phyloP scores from a whole-genome alignment of 768 basidiomycete species.

The Boletus rufocinnamomeus region DNA sequence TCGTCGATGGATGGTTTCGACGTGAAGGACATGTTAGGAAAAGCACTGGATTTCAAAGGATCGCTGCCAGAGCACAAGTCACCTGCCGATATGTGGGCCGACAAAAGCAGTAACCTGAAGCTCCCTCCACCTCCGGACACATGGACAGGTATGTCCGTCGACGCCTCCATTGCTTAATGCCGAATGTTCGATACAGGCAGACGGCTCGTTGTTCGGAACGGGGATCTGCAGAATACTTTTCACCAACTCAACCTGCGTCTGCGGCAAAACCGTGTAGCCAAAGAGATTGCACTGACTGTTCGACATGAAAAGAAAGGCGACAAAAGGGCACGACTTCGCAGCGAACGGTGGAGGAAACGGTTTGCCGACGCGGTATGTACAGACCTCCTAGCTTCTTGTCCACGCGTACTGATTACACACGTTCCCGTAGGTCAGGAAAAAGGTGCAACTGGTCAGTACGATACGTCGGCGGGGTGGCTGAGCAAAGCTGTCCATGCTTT shows the following conservation, averaged over 20 bases:
- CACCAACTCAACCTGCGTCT: slow-evolving; percentile 52
- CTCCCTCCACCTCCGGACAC: slow-evolving; percentile 46
- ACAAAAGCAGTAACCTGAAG: slow-evolving; percentile 22
- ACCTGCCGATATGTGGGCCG: slow-evolving; percentile 41
- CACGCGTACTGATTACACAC: slow-evolving; percentile 16
- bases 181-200: slow-evolving; percentile 51
- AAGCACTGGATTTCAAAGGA: slow-evolving; percentile 19
- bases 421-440: slow-evolving; percentile 70
- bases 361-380: slow-evolving; percentile 75
- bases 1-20: slow-evolving; percentile 9
- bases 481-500: slow-evolving; percentile 6
- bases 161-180: neutral
- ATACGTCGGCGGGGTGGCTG: slow-evolving; percentile 76
- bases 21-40: slow-evolving; percentile 17
- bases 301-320: slow-evolving; percentile 84
- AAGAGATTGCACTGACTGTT: slow-evolving; percentile 48
- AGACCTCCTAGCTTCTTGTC: slow-evolving; percentile 10
- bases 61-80: slow-evolving; percentile 17
- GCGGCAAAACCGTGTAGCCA: slow-evolving; percentile 53
- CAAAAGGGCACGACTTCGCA: slow-evolving; percentile 72
- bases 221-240: slow-evolving; percentile 51
- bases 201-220: slow-evolving; percentile 47
- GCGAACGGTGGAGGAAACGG: slow-evolving; percentile 75
- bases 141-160: slow-evolving; percentile 48
- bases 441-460: slow-evolving; percentile 76